These are phyloP conservation scores for Geranomyces michiganensis DNA, from an alignment of 192 early-diverging fungal genomes.

Conservation along the genomic window DNA sequence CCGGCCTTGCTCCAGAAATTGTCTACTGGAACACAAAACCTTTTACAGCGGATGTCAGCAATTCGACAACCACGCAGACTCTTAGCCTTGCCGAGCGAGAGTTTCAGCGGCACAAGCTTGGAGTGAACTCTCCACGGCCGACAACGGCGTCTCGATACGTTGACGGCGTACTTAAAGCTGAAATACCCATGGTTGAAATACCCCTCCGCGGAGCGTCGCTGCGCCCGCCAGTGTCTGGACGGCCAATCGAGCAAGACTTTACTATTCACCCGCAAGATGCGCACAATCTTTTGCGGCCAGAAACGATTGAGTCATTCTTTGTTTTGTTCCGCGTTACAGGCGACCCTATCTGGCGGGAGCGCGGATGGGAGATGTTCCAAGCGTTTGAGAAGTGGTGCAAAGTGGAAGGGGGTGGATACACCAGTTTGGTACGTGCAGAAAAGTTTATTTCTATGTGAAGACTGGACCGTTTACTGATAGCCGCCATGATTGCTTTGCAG, in stretches of 20 bases:
- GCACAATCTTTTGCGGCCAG: constrained; percentile 85
- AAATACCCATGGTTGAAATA: constrained; percentile 18
- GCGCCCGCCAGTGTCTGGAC: not conserved
- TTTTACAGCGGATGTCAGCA: not conserved
- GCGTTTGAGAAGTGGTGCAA: constrained; percentile 80
- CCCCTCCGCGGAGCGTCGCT: constrained; percentile 1
- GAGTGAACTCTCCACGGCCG: not conserved
- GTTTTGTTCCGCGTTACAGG: constrained; percentile 84
- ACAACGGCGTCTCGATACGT: constrained; percentile 21
- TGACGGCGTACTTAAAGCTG: not conserved
- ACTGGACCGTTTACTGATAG: not conserved
- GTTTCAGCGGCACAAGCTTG: not conserved
- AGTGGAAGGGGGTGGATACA: constrained; percentile 62
- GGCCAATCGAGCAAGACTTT: constrained; percentile 57
- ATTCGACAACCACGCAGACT: not conserved
- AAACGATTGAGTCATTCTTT: constrained; percentile 90
- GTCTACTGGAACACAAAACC: constrained; percentile 69
- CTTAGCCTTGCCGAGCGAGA: constrained; percentile 5
- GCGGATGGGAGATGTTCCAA: constrained; percentile 81
- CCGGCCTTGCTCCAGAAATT: constrained; percentile 85
- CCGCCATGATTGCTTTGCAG: constrained; percentile 23
- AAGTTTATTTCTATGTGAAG: not conserved
- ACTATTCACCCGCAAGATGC: constrained; percentile 63
- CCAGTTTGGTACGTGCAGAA: constrained; percentile 47
- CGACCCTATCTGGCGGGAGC: constrained; percentile 76